Evolutionary conservation across 2,329 filamentous ascomycete genomes (phyloP).

Genomic region (Sporothrix inflata): DNA sequence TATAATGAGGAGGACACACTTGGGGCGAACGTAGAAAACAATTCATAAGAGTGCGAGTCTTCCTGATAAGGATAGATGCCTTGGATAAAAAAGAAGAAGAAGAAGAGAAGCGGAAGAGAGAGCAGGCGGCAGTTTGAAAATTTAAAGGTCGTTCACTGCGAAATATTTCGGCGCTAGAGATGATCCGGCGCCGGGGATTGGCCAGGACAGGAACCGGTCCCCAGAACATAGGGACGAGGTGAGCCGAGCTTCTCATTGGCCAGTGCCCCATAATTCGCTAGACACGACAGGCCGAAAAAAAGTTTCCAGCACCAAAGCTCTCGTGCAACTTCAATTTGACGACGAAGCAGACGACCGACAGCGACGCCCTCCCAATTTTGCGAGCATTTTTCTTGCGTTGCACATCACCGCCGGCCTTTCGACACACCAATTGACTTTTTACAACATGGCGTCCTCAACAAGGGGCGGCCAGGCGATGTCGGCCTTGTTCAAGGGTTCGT

Average conservation of each 20-base stretch:
- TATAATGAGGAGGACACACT: constrained; percentile 88
- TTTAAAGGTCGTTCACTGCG: constrained; percentile 4
- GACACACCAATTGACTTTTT: neutral
- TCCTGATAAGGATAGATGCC: constrained; percentile 89
- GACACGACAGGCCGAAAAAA: constrained; percentile 22
- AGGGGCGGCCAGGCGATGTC: constrained; percentile 57
- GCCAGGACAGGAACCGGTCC: neutral
- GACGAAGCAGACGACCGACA: constrained; percentile 5
- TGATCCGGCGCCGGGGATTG: constrained; percentile 30
- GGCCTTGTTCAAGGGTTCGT: constrained; percentile 54
- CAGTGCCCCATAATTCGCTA: neutral
- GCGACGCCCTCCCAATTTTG: neutral
- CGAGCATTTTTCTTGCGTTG: neutral
- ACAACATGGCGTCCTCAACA: constrained; percentile 59
- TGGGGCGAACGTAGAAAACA: constrained; percentile 47
- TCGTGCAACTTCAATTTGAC: constrained; percentile 3
- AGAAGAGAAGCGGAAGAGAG: constrained; percentile 30
- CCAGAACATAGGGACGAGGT: neutral
- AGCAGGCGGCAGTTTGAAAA: neutral
- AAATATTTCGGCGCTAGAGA: constrained; percentile 18
- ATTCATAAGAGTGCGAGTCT: constrained; percentile 33
- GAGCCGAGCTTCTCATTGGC: constrained; percentile 13
- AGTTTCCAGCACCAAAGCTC: constrained; percentile 27
- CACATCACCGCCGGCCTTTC: neutral
- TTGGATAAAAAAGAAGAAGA: constrained; percentile 49